Percentiles rank a stretch among this genome's conserved stretches.
phyloP scores from a whole-genome alignment of 495 filamentous ascomycete species.

The Aspergillus olivimuriae region DNA sequence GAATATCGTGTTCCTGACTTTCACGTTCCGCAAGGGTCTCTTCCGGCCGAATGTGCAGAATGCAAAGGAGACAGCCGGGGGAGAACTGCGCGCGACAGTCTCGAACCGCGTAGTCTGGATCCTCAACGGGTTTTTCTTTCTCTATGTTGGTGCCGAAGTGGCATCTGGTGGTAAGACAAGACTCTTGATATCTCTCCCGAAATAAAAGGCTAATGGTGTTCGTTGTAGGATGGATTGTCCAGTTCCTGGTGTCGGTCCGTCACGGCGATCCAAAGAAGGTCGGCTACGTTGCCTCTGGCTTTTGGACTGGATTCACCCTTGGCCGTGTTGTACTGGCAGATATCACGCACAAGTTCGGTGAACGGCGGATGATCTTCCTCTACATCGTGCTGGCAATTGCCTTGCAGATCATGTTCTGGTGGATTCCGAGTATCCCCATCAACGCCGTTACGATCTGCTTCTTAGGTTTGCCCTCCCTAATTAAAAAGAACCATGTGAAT shows the following conservation, averaged over 20 bases:
- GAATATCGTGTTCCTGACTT: conserved; percentile 12
- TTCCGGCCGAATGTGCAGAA: conserved; percentile 16
- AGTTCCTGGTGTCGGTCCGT: conserved; percentile 56
- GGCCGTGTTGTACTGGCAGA: conserved; percentile 47
- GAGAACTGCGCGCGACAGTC: conserved; percentile 16
- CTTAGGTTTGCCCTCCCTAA: conserved; percentile 41
- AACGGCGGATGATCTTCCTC: conserved; percentile 41
- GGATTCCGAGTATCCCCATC: conserved; percentile 46
- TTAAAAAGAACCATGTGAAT: not conserved
- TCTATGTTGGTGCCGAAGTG: conserved; percentile 37
- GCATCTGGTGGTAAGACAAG: conserved; percentile 37
- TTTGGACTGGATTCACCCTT: conserved; percentile 66
- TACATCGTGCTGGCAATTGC: conserved; percentile 37
- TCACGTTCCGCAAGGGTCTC: conserved; percentile 17
- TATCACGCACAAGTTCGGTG: conserved; percentile 47
- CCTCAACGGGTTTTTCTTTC: conserved; percentile 45
- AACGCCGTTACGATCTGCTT: conserved; percentile 57
- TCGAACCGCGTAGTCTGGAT: conserved; percentile 35
- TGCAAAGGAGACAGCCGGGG: conserved; percentile 15
- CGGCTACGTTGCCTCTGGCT: conserved; percentile 68
- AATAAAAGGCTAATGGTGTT: not conserved
- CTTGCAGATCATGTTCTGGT: conserved; percentile 50
- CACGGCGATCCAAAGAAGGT: conserved; percentile 53
- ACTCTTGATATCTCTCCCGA: not conserved
- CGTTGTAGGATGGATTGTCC: conserved; percentile 57